Conservation (phyloP, 2,329 filamentous ascomycete species). For the Hymenoscyphus infarciens region DNA sequence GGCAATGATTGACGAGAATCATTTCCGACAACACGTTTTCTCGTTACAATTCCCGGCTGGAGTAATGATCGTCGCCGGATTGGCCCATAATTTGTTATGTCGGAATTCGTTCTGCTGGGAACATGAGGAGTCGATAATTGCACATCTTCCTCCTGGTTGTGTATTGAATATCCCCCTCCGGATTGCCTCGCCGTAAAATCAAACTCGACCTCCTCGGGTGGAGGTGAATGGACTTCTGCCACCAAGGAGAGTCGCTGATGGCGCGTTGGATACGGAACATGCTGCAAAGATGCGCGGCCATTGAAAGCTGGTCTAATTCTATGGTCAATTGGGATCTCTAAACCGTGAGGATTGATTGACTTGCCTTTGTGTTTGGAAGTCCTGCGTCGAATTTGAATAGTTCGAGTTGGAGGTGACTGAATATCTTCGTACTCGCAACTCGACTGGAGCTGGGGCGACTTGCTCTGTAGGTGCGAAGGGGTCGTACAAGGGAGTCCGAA, state of each 20-base stretch:
- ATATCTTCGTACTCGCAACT: slow-evolving; percentile 9
- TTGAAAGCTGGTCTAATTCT: slow-evolving; percentile 18
- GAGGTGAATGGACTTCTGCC: slow-evolving; percentile 23
- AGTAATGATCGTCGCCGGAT: slow-evolving; percentile 33
- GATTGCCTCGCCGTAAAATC: slow-evolving; percentile 4
- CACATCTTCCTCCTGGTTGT: slow-evolving; percentile 12
- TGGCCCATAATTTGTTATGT: slow-evolving; percentile 27
- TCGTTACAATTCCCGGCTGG: slow-evolving; percentile 34
- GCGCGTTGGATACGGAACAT: slow-evolving; percentile 20
- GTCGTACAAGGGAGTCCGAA: slow-evolving; percentile 8
- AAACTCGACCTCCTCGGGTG: slow-evolving; percentile 13
- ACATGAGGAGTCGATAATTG: slow-evolving; percentile 6
- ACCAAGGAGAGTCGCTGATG: slow-evolving; percentile 31
- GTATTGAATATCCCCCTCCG: slow-evolving; percentile 7
- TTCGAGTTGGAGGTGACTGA: neutral
- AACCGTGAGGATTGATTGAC: neutral
- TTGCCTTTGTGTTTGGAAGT: slow-evolving; percentile 9
- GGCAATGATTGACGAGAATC: slow-evolving; percentile 21
- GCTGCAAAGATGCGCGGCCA: slow-evolving; percentile 26
- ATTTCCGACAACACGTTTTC: slow-evolving; percentile 22
- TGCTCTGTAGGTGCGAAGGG: slow-evolving; percentile 8
- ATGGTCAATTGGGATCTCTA: slow-evolving; percentile 8
- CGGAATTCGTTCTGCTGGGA: slow-evolving; percentile 22
- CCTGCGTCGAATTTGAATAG: neutral
- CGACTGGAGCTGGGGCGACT: slow-evolving; percentile 14